phyloP scores from a whole-genome alignment of 495 filamentous ascomycete genomes.

The Durotheca rogersii region DNA sequence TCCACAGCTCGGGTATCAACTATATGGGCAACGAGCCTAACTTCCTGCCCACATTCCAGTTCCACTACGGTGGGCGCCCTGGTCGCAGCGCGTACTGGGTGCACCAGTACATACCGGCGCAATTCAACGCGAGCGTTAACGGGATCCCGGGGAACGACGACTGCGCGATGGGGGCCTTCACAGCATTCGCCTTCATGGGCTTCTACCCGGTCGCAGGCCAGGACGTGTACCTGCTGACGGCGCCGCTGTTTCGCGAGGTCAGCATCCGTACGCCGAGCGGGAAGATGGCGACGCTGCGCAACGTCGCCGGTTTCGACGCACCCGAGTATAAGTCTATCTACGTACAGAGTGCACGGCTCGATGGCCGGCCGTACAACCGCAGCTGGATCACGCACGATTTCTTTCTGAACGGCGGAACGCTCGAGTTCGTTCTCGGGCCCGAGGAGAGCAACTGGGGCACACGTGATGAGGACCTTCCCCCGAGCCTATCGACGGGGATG shows the following conservation, averaged over 20 bases:
- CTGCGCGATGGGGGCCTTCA: conserved; percentile 73
- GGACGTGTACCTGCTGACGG: conserved; percentile 69
- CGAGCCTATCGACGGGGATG: conserved; percentile 50
- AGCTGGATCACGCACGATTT: conserved; percentile 77
- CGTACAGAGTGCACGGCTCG: conserved; percentile 64
- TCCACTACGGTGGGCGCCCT: conserved; percentile 70
- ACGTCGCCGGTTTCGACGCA: conserved; percentile 59
- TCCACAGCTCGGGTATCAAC: conserved; percentile 62
- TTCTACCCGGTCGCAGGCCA: conserved; percentile 75
- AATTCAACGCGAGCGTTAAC: conserved; percentile 61
- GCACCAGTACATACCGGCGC: conserved; percentile 65
- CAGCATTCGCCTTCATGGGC: conserved; percentile 68
- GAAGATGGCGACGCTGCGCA: conserved; percentile 60
- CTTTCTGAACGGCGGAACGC: conserved; percentile 62
- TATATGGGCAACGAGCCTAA: conserved; percentile 75
- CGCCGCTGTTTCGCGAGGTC: conserved; percentile 65
- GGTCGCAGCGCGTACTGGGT: conserved; percentile 60
- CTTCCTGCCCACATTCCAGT: conserved; percentile 71
- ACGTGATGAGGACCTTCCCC: conserved; percentile 62
- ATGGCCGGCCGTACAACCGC: conserved; percentile 62
- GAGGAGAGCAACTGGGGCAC: conserved; percentile 72
- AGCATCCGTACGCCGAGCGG: conserved; percentile 57
- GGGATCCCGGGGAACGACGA: conserved; percentile 78
- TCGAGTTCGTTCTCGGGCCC: conserved; percentile 64
- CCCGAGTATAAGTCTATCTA: conserved; percentile 60